These are phyloP conservation scores for Nemania serpens DNA, from an alignment of 2,329 filamentous ascomycete genomes.

Conservation along the genomic window DNA sequence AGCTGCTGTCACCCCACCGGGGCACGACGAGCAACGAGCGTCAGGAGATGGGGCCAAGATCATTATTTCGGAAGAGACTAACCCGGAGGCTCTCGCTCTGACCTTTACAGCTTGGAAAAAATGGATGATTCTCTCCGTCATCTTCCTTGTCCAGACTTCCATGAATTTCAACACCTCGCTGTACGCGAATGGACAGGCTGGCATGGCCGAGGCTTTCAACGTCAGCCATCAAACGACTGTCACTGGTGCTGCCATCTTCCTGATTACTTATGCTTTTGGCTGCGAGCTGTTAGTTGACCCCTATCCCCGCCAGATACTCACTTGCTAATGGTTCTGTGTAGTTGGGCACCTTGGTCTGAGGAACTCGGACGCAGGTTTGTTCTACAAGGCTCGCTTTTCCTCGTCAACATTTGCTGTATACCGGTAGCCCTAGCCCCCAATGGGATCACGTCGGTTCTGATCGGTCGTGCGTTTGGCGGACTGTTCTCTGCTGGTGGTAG, in stretches of 20 bases:
- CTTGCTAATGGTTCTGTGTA: constrained; percentile 43
- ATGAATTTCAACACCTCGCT: constrained; percentile 62
- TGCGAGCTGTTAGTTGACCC: constrained; percentile 58
- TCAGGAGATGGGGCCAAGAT: background rate
- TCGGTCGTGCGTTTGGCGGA: constrained; percentile 53
- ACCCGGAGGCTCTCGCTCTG: constrained; percentile 52
- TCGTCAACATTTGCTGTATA: constrained; percentile 61
- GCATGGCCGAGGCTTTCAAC: constrained; percentile 50
- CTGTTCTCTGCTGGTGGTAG: constrained; percentile 67
- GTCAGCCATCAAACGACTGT: constrained; percentile 53
- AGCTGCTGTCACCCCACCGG: background rate
- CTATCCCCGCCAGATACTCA: background rate
- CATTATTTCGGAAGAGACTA: constrained; percentile 51
- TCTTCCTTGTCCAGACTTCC: constrained; percentile 58
- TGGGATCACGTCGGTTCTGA: constrained; percentile 46
- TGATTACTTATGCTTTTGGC: constrained; percentile 56
- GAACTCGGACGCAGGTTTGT: constrained; percentile 58
- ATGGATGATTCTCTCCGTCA: constrained; percentile 56
- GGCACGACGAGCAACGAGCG: background rate
- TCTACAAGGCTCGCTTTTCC: constrained; percentile 54
- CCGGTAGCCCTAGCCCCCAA: constrained; percentile 49
- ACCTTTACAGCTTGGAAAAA: constrained; percentile 53
- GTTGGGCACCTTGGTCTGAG: constrained; percentile 61
- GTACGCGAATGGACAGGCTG: constrained; percentile 54
- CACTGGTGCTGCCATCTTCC: constrained; percentile 53